A percentile compares a stretch with the other conserved stretches of the same genome.
Conservation (phyloP, 2,329 filamentous ascomycete genomes). For the Phaeoacremonium minimum region DNA sequence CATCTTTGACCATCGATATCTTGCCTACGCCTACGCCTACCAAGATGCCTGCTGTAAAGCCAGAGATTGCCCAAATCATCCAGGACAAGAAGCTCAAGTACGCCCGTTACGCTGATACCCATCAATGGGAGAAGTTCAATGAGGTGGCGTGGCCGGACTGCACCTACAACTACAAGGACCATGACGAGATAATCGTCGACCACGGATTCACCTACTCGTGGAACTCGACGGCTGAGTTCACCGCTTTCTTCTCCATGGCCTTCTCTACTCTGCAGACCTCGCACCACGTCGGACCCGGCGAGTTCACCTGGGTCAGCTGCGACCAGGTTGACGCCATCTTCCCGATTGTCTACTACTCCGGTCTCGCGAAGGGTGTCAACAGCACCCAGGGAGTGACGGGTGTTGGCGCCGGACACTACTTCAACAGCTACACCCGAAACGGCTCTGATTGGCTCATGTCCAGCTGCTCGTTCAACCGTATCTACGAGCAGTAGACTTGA, state of each 20-base stretch:
- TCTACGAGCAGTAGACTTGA: constrained; percentile 3
- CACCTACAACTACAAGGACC: constrained; percentile 10
- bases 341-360: constrained; percentile 3
- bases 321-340: constrained; percentile 19
- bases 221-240: constrained; percentile 7
- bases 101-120: constrained; percentile 18
- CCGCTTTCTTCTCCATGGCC: constrained; percentile 13
- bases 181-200: neutral
- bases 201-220: constrained; percentile 3
- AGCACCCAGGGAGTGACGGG: constrained; percentile 1
- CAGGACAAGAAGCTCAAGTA: constrained; percentile 19
- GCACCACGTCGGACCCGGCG: constrained; percentile 16
- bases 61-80: constrained; percentile 17
- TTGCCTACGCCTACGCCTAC: no score
- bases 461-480: constrained; percentile 1
- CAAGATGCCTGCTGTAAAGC: constrained; percentile 11
- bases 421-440: constrained; percentile 6
- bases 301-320: constrained; percentile 16
- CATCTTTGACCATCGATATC: no score
- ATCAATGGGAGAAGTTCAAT: constrained; percentile 16
- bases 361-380: constrained; percentile 1
- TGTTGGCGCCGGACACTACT: constrained; percentile 7
- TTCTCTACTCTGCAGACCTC: constrained; percentile 14
- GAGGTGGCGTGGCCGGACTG: constrained; percentile 16
- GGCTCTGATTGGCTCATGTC: constrained; percentile 9